Conservation (phyloP, 352 stramenopile species). For the Plasmopara viticola region DNA sequence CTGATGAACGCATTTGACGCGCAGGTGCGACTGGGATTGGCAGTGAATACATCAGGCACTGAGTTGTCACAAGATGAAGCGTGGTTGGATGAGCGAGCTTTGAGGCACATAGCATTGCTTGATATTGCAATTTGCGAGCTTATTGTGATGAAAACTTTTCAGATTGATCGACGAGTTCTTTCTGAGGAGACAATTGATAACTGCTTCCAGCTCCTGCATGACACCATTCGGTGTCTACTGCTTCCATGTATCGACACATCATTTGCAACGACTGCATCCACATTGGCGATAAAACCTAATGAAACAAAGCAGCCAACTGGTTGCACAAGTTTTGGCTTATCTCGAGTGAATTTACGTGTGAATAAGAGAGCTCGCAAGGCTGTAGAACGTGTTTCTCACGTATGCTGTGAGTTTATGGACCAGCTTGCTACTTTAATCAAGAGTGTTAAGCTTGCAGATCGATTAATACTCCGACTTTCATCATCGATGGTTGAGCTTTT, state of each 20-base stretch:
- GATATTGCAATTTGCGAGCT: conserved; percentile 72
- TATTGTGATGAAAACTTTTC: conserved; percentile 56
- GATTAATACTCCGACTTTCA: conserved; percentile 68
- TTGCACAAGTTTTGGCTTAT: conserved; percentile 12
- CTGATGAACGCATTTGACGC: conserved; percentile 51
- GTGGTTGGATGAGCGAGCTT: conserved; percentile 14
- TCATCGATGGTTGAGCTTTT: conserved; percentile 65
- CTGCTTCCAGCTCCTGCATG: conserved; percentile 61
- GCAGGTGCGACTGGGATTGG: conserved; percentile 63
- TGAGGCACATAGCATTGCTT: conserved; percentile 27
- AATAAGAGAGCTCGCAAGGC: conserved; percentile 47
- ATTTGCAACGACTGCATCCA: conserved; percentile 25
- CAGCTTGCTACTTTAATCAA: conserved; percentile 49
- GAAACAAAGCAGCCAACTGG: conserved; percentile 7
- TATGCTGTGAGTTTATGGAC: conserved; percentile 72
- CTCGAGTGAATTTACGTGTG: conserved; percentile 35
- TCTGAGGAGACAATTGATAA: conserved; percentile 83
- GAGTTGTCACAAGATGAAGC: conserved; percentile 20
- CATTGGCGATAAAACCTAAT: conserved; percentile 9
- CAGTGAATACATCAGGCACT: conserved; percentile 46
- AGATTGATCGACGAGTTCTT: conserved; percentile 63
- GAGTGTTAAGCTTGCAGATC: conserved; percentile 68
- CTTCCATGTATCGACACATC: conserved; percentile 65
- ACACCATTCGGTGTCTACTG: conserved; percentile 47
- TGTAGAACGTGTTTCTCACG: conserved; percentile 53